Conservation (phyloP, 2,329 filamentous ascomycete genomes). For the Talaromyces sp. region DNA sequence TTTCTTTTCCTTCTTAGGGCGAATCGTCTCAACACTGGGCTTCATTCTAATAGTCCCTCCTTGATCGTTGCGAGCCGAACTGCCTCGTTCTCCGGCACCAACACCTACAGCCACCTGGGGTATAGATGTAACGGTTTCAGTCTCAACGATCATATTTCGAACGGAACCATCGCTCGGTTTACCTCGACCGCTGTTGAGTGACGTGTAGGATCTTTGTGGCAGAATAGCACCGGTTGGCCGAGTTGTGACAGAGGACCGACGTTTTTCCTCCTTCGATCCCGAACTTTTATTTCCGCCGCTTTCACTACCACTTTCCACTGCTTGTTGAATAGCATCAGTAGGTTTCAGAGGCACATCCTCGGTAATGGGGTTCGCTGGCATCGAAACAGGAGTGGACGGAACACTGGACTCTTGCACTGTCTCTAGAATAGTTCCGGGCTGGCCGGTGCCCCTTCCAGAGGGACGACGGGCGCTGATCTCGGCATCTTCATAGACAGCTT, state of each 20-base stretch:
- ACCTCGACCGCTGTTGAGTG: conserved; percentile 60
- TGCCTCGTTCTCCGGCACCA: conserved; percentile 52
- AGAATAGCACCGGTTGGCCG: conserved; percentile 53
- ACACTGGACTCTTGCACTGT: conserved; percentile 90
- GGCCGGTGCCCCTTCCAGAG: conserved; percentile 58
- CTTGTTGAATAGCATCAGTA: conserved; percentile 45
- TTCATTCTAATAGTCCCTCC: conserved; percentile 79
- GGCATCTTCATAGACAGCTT: conserved; percentile 44
- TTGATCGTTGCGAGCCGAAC: conserved; percentile 56
- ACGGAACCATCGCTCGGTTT: conserved; percentile 71
- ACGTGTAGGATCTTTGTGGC: conserved; percentile 65
- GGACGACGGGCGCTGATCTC: conserved; percentile 50
- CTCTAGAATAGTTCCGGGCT: conserved; percentile 65
- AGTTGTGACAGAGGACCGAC: conserved; percentile 37
- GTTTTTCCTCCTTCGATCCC: conserved; percentile 36
- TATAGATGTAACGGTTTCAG: conserved; percentile 88
- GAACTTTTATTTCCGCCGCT: conserved; percentile 45
- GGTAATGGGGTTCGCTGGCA: conserved; percentile 38
- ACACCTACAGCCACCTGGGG: conserved; percentile 75
- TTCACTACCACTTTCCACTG: conserved; percentile 59
- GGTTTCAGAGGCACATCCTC: conserved; percentile 36
- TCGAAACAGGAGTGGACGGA: conserved; percentile 62
- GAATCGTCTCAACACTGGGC: conserved; percentile 91
- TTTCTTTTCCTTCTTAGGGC: conserved; percentile 90
- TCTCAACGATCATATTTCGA: conserved; percentile 95